Conservation (phyloP, 371 early-diverging fungal species). For the Amoeboaphelidium protococcarum region DNA sequence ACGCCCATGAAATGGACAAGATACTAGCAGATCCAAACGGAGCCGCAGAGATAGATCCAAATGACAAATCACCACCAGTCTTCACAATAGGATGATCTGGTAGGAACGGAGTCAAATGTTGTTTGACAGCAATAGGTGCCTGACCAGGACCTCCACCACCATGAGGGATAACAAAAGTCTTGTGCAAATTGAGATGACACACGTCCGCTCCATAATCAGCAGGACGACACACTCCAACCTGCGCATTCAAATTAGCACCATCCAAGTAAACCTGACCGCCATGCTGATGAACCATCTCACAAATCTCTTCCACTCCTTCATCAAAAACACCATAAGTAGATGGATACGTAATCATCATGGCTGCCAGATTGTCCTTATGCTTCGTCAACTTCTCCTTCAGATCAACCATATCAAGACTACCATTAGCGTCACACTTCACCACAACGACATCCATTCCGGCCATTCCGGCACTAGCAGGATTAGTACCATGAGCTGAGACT, state of each 20-base stretch:
- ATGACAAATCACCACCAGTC: conserved; percentile 35
- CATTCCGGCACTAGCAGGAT: conserved; percentile 95
- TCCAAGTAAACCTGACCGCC: conserved; percentile 98
- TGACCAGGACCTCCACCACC: conserved; percentile 96
- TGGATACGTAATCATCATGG: conserved; percentile 93
- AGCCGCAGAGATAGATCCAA: conserved; percentile 81
- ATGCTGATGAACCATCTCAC: conserved; percentile 52
- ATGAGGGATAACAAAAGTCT: conserved; percentile 93
- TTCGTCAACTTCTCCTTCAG: conserved; percentile 56
- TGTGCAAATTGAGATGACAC: conserved; percentile 93
- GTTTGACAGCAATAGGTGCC: conserved; percentile 79
- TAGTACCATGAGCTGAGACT: conserved; percentile 92
- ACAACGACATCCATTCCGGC: conserved; percentile 76
- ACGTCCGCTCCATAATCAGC: conserved; percentile 92
- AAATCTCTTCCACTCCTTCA: conserved; percentile 52
- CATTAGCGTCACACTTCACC: conserved; percentile 63
- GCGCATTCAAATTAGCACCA: conserved; percentile 94
- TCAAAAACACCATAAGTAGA: conserved; percentile 94
- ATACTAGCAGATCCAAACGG: conserved; percentile 89
- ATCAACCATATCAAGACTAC: conserved; percentile 70
- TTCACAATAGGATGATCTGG: conserved; percentile 63
- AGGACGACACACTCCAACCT: conserved; percentile 80
- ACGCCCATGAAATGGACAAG: conserved; percentile 89
- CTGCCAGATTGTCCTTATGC: conserved; percentile 53
- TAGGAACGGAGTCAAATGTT: conserved; percentile 70